Percentiles rank a stretch among this genome's conserved stretches.
phyloP scores from a whole-genome alignment of 164 flowering plant genomes.

The Brasenia schreberi region DNA sequence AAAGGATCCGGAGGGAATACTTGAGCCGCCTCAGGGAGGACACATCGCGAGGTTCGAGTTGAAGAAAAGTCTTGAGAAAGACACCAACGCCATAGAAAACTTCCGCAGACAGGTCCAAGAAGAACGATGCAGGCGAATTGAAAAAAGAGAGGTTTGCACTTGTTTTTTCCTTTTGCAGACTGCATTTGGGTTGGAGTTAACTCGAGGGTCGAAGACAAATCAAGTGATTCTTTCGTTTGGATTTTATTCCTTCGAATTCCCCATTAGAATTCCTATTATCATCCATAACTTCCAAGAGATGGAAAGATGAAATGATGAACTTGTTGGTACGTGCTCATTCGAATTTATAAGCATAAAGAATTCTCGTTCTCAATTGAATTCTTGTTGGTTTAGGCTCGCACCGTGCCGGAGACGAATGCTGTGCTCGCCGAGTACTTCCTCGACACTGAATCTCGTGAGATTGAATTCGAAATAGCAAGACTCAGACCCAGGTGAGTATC shows the following conservation, averaged over 20 bases:
- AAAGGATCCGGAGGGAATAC: conserved; percentile 90
- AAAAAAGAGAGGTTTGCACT: conserved; percentile 41
- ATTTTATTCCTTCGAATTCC: background rate
- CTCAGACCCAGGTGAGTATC: conserved; percentile 49
- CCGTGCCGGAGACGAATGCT: conserved; percentile 43
- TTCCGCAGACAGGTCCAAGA: conserved; percentile 61
- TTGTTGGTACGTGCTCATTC: background rate
- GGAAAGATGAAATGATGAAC: background rate
- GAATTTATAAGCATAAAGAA: background rate
- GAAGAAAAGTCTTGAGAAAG: conserved; percentile 50
- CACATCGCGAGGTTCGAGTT: conserved; percentile 74
- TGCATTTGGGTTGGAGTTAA: background rate
- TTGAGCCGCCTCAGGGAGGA: conserved; percentile 59
- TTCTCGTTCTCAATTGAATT: background rate
- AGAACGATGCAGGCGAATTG: conserved; percentile 57
- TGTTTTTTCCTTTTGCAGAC: background rate
- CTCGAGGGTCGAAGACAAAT: too few species aligned
- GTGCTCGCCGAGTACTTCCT: conserved; percentile 77
- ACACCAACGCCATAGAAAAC: conserved; percentile 65
- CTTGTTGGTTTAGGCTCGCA: conserved; percentile 42
- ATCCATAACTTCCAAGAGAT: background rate
- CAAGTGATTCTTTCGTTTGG: background rate
- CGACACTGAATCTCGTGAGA: conserved; percentile 87
- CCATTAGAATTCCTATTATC: too few species aligned
- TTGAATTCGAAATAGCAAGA: conserved; percentile 80